Evolutionary conservation across 139 green algal species (phyloP).

Genomic region (Auxenochlorella pyrenoidosa): DNA sequence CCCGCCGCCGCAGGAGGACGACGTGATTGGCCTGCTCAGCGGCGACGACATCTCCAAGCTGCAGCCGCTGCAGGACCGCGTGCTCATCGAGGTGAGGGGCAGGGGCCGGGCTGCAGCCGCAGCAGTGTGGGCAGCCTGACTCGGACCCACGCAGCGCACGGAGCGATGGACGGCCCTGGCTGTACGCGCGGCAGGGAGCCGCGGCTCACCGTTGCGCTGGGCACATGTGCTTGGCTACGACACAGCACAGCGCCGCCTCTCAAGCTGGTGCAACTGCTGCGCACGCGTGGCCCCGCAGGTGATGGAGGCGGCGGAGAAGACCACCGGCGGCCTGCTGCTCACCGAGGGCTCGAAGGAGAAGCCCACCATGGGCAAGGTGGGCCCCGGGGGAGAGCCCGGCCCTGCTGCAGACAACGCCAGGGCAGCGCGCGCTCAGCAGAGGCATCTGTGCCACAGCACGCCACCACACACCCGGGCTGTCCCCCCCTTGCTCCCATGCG

Average conservation of each 20-base stretch:
- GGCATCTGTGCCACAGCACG: no score
- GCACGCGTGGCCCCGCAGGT: conserved; percentile 53
- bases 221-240: no score
- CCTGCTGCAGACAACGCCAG: no score
- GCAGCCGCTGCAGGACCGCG: conserved; percentile 62
- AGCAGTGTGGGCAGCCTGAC: not conserved
- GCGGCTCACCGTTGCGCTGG: no score
- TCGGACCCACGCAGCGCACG: no score
- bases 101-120: no score
- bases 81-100: conserved; percentile 34
- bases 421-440: no score
- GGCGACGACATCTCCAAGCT: conserved; percentile 67
- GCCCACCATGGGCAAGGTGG: conserved; percentile 89
- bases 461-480: no score
- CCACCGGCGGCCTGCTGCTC: conserved; percentile 89
- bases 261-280: not conserved
- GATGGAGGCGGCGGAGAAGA: conserved; percentile 78
- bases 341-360: conserved; percentile 82
- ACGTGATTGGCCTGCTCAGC: conserved; percentile 72
- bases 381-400: not conserved
- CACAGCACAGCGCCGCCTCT: no score
- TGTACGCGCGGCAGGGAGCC: no score
- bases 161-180: no score
- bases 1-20: conserved; percentile 55
- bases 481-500: no score